Conservation (phyloP, 768 basidiomycete genomes). For the Kockovaella imperatae region DNA sequence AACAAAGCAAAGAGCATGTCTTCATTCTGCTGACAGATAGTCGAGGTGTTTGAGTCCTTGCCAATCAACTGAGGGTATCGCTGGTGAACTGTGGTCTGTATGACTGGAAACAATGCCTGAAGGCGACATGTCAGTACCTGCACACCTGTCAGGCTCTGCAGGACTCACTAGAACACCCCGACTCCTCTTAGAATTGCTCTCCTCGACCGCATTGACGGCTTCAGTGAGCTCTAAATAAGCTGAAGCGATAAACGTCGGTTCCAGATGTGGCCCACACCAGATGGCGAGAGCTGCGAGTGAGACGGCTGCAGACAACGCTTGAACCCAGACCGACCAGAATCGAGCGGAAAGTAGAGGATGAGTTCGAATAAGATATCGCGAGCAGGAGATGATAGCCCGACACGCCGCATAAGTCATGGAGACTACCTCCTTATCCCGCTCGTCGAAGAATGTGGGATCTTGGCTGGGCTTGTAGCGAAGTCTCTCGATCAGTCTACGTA, state of each 20-base stretch:
- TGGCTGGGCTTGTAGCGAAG: constrained; percentile 8
- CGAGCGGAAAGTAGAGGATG: constrained; percentile 29
- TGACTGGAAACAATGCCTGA: constrained; percentile 24
- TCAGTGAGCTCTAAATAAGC: constrained; percentile 28
- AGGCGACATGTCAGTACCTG: not conserved
- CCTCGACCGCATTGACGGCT: constrained; percentile 32
- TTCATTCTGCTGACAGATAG: constrained; percentile 24
- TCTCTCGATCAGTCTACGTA: constrained; percentile 27
- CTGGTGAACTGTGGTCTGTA: constrained; percentile 23
- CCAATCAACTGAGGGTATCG: constrained; percentile 29
- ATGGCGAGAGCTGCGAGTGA: constrained; percentile 37
- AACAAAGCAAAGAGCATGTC: constrained; percentile 38
- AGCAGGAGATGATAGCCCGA: constrained; percentile 25
- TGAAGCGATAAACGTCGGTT: constrained; percentile 20
- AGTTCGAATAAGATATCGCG: constrained; percentile 24
- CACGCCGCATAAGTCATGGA: constrained; percentile 30
- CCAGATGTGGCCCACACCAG: constrained; percentile 35
- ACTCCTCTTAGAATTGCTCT: constrained; percentile 23
- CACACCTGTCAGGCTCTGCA: not conserved
- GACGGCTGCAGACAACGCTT: constrained; percentile 36
- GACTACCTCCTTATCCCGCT: constrained; percentile 19
- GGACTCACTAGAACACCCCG: constrained; percentile 27
- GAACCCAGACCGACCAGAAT: constrained; percentile 36
- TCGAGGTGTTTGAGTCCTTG: constrained; percentile 1
- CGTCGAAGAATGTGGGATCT: constrained; percentile 10